These are phyloP conservation scores for Stromatinia cepivora DNA, from an alignment of 2,329 filamentous ascomycete species.

Conservation along the genomic window DNA sequence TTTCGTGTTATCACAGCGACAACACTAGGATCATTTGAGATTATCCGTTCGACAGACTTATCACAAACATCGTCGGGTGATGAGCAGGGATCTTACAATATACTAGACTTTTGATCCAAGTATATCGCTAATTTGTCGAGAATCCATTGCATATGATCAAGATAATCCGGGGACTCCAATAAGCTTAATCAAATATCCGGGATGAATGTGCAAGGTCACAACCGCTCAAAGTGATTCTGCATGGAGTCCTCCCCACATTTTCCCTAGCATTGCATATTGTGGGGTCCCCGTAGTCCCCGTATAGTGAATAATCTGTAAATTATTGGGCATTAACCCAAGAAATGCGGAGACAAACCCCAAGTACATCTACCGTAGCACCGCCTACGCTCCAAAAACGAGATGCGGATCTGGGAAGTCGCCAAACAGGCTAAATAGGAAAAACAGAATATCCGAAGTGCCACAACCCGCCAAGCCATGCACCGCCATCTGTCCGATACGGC, in stretches of 20 bases:
- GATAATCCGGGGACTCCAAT: constrained; percentile 12
- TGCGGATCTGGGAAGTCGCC: neutral
- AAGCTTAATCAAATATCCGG: constrained; percentile 14
- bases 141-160: neutral
- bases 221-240: neutral
- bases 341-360: constrained; percentile 30
- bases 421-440: constrained; percentile 18
- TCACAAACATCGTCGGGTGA: neutral
- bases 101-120: neutral
- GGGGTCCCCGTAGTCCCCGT: constrained; percentile 20
- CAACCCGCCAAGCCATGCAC: neutral
- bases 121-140: neutral
- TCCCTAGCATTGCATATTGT: constrained; percentile 10
- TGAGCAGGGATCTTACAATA: neutral
- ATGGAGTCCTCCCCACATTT: constrained; percentile 5
- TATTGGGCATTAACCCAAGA: constrained; percentile 2
- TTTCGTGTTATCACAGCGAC: neutral
- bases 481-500: constrained; percentile 1
- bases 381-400: neutral
- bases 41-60: neutral
- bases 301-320: neutral
- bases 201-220: constrained; percentile 5
- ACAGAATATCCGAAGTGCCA: constrained; percentile 12
- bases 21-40: neutral
- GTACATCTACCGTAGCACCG: constrained; percentile 25